phyloP scores from a whole-genome alignment of 2,329 filamentous ascomycete species.

The Nigrograna mackinnonii region DNA sequence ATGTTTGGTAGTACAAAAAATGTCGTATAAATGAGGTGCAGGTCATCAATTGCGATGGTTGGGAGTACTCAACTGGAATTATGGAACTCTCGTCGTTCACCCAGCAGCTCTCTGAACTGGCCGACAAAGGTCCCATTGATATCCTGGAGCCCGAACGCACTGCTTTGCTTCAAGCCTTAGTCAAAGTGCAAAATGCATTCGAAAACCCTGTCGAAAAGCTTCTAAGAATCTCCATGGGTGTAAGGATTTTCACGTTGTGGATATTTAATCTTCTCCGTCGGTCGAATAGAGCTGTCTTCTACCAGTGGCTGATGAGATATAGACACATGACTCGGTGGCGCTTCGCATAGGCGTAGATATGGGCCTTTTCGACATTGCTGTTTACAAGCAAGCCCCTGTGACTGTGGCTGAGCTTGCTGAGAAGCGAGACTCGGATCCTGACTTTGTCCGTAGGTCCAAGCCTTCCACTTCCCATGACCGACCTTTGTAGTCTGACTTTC shows the following conservation, averaged over 20 bases:
- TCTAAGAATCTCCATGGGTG: too few relatives aligned
- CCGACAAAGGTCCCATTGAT: too few relatives aligned
- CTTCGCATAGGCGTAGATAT: slow-evolving; percentile 16
- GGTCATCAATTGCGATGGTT: too few relatives aligned
- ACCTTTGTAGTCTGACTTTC: background rate
- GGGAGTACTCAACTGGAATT: too few relatives aligned
- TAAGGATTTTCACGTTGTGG: too few relatives aligned
- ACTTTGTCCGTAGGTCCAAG: background rate
- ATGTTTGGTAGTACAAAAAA: too few relatives aligned
- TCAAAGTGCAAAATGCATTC: background rate
- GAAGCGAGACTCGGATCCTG: background rate
- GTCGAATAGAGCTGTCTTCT: too few relatives aligned
- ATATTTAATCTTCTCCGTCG: too few relatives aligned
- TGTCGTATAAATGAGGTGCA: too few relatives aligned
- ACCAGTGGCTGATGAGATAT: too few relatives aligned
- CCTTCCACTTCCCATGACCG: background rate
- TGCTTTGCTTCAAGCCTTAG: background rate
- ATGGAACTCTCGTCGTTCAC: too few relatives aligned
- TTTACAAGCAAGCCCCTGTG: background rate
- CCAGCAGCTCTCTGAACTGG: too few relatives aligned
- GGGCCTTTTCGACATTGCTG: slow-evolving; percentile 14
- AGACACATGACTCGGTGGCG: slow-evolving; percentile 9
- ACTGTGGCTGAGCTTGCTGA: background rate
- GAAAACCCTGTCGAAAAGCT: slow-evolving; percentile 1
- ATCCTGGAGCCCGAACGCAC: slow-evolving; percentile 1